Conservation (phyloP, 1,284 basidiomycete species). For the Malassezia furfur region DNA sequence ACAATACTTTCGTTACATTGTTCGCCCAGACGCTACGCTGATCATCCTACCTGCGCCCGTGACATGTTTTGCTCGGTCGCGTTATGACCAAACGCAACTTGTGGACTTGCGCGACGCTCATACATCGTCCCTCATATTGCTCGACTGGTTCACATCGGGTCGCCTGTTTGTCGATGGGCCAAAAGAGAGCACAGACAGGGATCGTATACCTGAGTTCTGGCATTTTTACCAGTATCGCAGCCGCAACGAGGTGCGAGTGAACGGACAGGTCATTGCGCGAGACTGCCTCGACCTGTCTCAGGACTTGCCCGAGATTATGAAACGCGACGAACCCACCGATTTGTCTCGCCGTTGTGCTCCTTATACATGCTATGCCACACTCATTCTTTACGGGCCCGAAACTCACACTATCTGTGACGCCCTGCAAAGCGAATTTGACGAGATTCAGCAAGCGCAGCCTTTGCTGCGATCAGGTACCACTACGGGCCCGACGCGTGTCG, state of each 20-base stretch:
- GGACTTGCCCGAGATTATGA: conserved; percentile 15
- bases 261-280: conserved; percentile 59
- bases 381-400: conserved; percentile 64
- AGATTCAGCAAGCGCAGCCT: conserved; percentile 53
- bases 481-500: conserved; percentile 51
- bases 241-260: conserved; percentile 69
- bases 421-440: conserved; percentile 54
- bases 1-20: conserved; percentile 18
- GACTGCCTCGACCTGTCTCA: conserved; percentile 69
- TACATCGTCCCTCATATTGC: conserved; percentile 29
- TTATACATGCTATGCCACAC: conserved; percentile 73
- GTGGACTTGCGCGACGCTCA: conserved; percentile 29
- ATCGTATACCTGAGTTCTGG: conserved; percentile 73
- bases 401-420: conserved; percentile 52
- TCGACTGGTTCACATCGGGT: conserved; percentile 46
- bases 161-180: conserved; percentile 20
- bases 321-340: conserved; percentile 9
- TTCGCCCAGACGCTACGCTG: conserved; percentile 29
- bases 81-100: conserved; percentile 37
- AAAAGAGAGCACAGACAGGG: neutral
- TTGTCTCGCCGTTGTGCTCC: conserved; percentile 61
- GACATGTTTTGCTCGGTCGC: conserved; percentile 33
- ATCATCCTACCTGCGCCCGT: conserved; percentile 41
- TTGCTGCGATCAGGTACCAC: conserved; percentile 7
- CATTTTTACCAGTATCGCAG: conserved; percentile 73